Base-by-base conservation (phyloP, 768 basidiomycete species). In the Trametes sanguinea region DNA sequence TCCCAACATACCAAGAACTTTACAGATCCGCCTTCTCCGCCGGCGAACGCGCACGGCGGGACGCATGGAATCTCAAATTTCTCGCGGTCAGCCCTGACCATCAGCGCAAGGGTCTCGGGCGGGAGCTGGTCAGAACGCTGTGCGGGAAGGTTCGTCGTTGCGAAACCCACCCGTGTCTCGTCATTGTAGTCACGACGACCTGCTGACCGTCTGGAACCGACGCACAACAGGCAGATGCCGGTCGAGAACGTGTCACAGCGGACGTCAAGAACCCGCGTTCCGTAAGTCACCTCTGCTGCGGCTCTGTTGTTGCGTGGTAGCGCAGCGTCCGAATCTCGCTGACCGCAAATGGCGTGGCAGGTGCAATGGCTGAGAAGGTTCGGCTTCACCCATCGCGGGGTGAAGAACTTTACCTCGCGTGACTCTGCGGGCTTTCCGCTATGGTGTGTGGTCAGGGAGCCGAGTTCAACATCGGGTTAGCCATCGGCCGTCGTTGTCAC, bases 381-480 rank as follows among this genome's bases (percentile, higher is more conserved):
- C 3, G 65, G 64, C 40, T 67, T 69, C 58, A 30, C 45, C 35
- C 58, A 66, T 35, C 60, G 65, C 27, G 58, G 48, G 9, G 65
- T 66, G 10, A 65, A 65, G 54, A 69, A 69, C 63, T 67, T 67
- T 45, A 45, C 50, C 44, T 62, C 57, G 9, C 51, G 46, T 27
- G 61, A 64, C 52, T 51, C 56, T 10, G 57, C 61, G n/a, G 68
- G 68, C 27, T 69, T 69, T 50, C 63, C 68, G 33, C 54, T 69
- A 17, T 69, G 65, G 65, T 67, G 66, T 40, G 63, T 63, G 58
- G 60, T 59, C 9, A 42, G 65, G 30, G 66, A 69, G 32, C 66
- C 66, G 7, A 43, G 16, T 32, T 46, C 53, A n/a, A 4, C n/a
- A 5, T 5, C 46, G 6, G 44, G 22, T 17, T 50, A 43, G 42